Evolutionary conservation across 805 yeast genomes (phyloP), one percentile per base, ranked within the genome.

Genomic region (Cyberlindnera euphorbiae): DNA sequence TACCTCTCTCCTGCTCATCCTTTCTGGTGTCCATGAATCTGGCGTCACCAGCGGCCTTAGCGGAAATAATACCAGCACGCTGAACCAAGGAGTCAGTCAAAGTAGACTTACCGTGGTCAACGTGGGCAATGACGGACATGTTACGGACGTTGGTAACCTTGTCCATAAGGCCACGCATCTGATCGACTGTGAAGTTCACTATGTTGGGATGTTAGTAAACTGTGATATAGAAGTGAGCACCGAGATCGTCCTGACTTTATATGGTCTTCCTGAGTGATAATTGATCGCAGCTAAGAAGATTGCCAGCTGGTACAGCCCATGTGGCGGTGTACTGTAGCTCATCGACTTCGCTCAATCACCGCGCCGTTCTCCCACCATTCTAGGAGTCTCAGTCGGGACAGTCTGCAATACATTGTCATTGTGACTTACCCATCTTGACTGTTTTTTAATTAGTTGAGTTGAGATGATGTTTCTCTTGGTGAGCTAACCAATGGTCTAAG

Each of bases 91-190:
- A 93, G 75, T 90, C 98, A 72, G 98, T 90, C 72, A 90, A 82
- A 61, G 98, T 90, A 57, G 97, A 89, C 74, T 90, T 90, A 77
- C 98, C 98, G 80, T 93, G 98, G 81, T 90, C 98, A 84, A 90
- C 97, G 79, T 90, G 98, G 65, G 98, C 98, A 82, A 93, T 93
- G 73, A 90, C 98, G 73, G 97, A 90, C 95, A 90, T 93, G 94
- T 93, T 93, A 80, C 98, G 96, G 66, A 93, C 97, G 69, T 90
- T 90, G 73, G 97, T 83, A 79, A 89, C 96, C 75, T 82, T 83
- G 94, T 93, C 97, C 98, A 90, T 90, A 74, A 90, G 82, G 66
- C 73, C 88, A 77, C 98, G 95, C 82, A 93, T 90, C 77, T 93
- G 97, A 52, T 74, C 79, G 68, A 73, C 76, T 64, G 80, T 74